A percentile compares a stretch with the other conserved stretches of the same genome.
phyloP scores from a whole-genome alignment of 352 stramenopile genomes.

The Phytophthora lateralis region DNA sequence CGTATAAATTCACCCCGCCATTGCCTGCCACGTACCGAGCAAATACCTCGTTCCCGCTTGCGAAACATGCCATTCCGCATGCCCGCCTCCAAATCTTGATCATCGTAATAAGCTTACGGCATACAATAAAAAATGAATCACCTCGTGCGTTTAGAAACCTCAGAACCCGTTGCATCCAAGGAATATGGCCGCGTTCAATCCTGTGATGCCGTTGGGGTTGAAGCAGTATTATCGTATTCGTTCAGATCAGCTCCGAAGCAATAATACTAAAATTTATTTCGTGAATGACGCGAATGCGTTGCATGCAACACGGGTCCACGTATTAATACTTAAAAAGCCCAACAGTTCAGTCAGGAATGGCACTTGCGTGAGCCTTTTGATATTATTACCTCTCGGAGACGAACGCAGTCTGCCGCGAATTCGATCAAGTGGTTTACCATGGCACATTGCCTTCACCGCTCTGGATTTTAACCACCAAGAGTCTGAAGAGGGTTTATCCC shows the following conservation, averaged over 20 bases:
- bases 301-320: neutral
- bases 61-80: neutral
- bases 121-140: neutral
- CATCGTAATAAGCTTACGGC: too few species aligned
- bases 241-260: neutral
- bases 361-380: neutral
- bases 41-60: neutral
- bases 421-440: neutral
- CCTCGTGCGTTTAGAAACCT: slow-evolving; percentile 1
- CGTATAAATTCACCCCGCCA: neutral
- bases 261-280: neutral
- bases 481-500: neutral
- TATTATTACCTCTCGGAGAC: neutral
- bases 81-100: neutral
- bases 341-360: neutral
- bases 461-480: neutral
- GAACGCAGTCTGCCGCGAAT: neutral
- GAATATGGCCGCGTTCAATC: neutral
- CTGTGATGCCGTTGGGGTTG: neutral
- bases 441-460: neutral
- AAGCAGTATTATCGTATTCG: neutral
- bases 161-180: neutral
- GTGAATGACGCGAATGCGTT: neutral
- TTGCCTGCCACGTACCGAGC: neutral
- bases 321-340: neutral